A percentile compares a stretch with the other conserved stretches of the same genome.
Evolutionary conservation across 164 flowering plant species (phyloP).

Genomic region (Berberis thunbergii): DNA sequence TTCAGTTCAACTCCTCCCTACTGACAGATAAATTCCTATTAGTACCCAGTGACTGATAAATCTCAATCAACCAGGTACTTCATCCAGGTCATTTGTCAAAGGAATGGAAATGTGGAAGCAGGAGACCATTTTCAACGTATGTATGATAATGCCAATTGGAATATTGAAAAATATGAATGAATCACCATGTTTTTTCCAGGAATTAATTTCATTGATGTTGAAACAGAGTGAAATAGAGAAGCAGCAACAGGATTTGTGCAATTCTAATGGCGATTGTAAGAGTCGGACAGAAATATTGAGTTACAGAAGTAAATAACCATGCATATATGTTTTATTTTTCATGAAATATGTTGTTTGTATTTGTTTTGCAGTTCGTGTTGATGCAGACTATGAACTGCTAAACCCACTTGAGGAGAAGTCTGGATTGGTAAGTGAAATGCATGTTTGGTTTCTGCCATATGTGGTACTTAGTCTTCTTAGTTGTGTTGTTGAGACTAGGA

Average conservation of each 20-base stretch:
- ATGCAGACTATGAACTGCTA: too few relatives aligned
- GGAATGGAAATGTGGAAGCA: slow-evolving; percentile 91
- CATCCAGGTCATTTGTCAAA: slow-evolving; percentile 70
- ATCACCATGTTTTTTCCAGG: not conserved
- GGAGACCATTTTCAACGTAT: slow-evolving; percentile 45
- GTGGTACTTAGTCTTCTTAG: too few relatives aligned
- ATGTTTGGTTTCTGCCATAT: too few relatives aligned
- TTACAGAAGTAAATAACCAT: not conserved
- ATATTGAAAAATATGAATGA: not conserved
- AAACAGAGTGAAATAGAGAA: slow-evolving; percentile 7
- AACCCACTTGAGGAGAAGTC: too few relatives aligned
- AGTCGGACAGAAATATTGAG: too few relatives aligned
- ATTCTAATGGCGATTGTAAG: slow-evolving; percentile 13
- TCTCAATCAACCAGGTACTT: slow-evolving; percentile 53
- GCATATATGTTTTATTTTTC: not conserved
- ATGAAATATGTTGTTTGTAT: not conserved
- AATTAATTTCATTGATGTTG: not conserved
- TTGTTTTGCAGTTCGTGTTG: not conserved
- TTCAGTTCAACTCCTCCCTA: not conserved
- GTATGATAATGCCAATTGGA: not conserved
- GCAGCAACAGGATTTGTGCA: not conserved
- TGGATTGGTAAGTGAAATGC: too few relatives aligned
- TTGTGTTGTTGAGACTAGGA: too few relatives aligned
- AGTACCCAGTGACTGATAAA: not conserved
- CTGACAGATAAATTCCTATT: too few relatives aligned